Percentiles rank a stretch among this genome's conserved stretches.
phyloP scores from a whole-genome alignment of 768 basidiomycete genomes.

The Mycena polygramma region DNA sequence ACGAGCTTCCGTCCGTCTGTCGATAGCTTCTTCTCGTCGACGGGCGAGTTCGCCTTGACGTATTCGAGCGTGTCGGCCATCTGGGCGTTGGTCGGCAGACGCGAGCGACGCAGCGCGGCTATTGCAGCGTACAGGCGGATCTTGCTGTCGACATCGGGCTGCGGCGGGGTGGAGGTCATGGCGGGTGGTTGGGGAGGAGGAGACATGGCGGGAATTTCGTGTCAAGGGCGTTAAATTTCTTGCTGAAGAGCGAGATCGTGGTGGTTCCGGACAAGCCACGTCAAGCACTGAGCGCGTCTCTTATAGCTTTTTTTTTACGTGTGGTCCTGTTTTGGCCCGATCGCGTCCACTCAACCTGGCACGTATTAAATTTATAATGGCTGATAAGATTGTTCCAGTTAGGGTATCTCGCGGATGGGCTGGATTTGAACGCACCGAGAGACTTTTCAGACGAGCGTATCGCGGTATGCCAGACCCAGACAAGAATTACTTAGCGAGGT shows the following conservation, averaged over 20 bases:
- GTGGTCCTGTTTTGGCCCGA: too few relatives aligned
- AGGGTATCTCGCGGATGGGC: too few relatives aligned
- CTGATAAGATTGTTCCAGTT: too few relatives aligned
- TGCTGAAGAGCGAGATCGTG: not conserved
- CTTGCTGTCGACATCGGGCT: constrained; percentile 46
- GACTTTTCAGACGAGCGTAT: too few relatives aligned
- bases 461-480: too few relatives aligned
- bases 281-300: not conserved
- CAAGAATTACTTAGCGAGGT: too few relatives aligned
- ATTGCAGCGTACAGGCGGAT: constrained; percentile 86
- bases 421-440: too few relatives aligned
- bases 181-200: constrained; percentile 1
- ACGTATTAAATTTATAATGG: too few relatives aligned
- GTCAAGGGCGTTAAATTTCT: not conserved
- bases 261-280: not conserved
- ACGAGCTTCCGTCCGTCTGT: constrained; percentile 83
- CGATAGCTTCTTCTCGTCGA: constrained; percentile 77
- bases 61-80: constrained; percentile 82
- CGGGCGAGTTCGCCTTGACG: constrained; percentile 67
- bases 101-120: constrained; percentile 83
- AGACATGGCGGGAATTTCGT: not conserved
- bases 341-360: too few relatives aligned
- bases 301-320: not conserved
- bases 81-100: constrained; percentile 84
- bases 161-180: not conserved